Base-by-base conservation (phyloP, 208 protist genomes). In the Trypanosoma conorhini region DNA sequence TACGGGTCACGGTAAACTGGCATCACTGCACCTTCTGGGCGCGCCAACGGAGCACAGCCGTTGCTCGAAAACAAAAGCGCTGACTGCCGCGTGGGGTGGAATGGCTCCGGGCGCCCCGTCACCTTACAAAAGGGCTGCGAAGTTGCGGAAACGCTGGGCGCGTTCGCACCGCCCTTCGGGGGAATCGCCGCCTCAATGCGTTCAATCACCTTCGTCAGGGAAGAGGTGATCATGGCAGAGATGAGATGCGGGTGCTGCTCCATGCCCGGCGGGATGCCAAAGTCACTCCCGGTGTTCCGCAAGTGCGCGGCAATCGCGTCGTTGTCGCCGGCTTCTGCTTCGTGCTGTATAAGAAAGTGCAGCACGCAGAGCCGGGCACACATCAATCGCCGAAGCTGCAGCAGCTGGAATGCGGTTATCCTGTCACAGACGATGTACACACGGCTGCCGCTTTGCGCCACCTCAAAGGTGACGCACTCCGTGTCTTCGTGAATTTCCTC, bases 331-430 rank as follows among this genome's bases (percentile, higher is more conserved):
- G 71, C 56, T 24, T 72, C 63, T 13, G 78, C 76, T 5, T 81
- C 72, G 46, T 79, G 65, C 57, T 88, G 77, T 19, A 93, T 77
- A 38, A 85, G 74, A 22, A 87, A 59, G 60, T 87, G 78, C 72
- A 93, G 78, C 42, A 82, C 74, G 62, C 80, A 81, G 46, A 91
- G 57, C 72, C 74, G 70, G 12, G 88, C 88, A 67, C 88, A 93
- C 59, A 82, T 75, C 12, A 93, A 78, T 31, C 88, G 83, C 48
- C 88, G 88, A 17, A 93, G 77, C 67, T 91, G 88, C 24, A 91
- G 63, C 28, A 93, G 67, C 70, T 91, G 80, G 67, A 85, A 71
- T 12, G 78, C 82, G 1, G 85, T 91, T 55, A 83, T 77, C 15
- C 38, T 64, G 66, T 93, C 88, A 61, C 78, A 83, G 42, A 57